phyloP scores from a whole-genome alignment of 805 yeast species.

The Saccharomycopsis sp. region DNA sequence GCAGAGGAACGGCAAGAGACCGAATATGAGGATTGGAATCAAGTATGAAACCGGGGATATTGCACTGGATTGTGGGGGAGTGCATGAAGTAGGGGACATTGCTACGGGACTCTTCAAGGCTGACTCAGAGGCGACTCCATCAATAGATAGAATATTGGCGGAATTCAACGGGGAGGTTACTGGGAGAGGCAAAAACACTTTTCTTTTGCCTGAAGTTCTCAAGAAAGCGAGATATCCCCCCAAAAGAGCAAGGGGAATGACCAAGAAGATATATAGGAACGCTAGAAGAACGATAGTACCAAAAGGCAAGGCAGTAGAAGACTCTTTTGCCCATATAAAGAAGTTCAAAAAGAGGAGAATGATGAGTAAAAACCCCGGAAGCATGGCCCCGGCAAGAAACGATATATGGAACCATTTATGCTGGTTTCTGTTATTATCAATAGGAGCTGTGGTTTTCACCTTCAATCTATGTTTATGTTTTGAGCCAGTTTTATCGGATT shows the following conservation, averaged over 20 bases:
- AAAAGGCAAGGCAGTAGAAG: conserved; percentile 73
- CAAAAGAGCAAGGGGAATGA: conserved; percentile 64
- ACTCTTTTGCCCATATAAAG: conserved; percentile 69
- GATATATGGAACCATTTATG: conserved; percentile 26
- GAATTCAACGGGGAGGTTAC: conserved; percentile 30
- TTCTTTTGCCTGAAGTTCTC: conserved; percentile 3
- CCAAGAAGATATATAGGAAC: conserved; percentile 54
- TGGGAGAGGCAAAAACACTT: conserved; percentile 24
- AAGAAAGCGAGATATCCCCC: conserved; percentile 58
- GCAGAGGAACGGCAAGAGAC: conserved; percentile 71
- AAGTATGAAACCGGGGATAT: conserved; percentile 2
- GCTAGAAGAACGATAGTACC: conserved; percentile 60
- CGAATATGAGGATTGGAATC: conserved; percentile 41
- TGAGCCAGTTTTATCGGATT: neutral
- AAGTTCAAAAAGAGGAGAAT: conserved; percentile 53
- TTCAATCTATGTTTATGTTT: neutral
- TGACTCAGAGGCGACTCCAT: conserved; percentile 3
- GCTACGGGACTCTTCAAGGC: neutral
- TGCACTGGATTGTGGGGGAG: neutral
- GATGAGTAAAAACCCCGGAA: conserved; percentile 42
- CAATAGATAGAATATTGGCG: neutral
- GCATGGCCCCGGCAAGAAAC: conserved; percentile 41
- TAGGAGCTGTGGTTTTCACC: conserved; percentile 19
- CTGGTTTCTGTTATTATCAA: neutral
- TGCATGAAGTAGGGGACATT: neutral